phyloP scores from a whole-genome alignment of 2,329 filamentous ascomycete species.

The Celoporthe dispersa region DNA sequence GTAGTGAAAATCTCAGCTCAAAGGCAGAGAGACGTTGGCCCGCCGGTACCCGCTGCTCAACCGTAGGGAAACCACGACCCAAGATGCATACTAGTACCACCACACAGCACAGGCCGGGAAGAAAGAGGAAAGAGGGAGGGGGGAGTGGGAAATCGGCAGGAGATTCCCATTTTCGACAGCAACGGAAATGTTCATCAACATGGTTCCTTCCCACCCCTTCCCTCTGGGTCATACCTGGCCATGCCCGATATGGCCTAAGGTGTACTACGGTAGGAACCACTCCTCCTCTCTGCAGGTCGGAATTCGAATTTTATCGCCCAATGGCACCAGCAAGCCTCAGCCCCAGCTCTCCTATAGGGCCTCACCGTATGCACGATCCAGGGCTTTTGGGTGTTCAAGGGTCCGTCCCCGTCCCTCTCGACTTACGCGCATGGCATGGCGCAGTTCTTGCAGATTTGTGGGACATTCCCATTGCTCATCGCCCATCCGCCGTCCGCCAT shows the following conservation, averaged over 20 bases:
- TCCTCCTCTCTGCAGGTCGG: conserved; percentile 10
- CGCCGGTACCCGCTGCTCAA: conserved; percentile 18
- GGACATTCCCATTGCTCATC: not conserved
- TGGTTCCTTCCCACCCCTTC: not conserved
- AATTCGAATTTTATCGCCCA: conserved; percentile 38
- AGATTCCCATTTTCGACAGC: not conserved
- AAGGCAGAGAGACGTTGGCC: not conserved
- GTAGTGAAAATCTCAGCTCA: too few species aligned
- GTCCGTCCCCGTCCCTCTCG: conserved; percentile 26
- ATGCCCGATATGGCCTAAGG: conserved; percentile 22
- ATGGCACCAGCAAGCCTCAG: conserved; percentile 40
- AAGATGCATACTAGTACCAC: not conserved
- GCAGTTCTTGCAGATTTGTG: conserved; percentile 41
- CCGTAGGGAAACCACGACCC: not conserved
- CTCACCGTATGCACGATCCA: conserved; percentile 45
- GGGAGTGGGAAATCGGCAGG: not conserved
- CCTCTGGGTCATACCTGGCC: conserved; percentile 10
- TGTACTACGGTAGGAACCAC: conserved; percentile 11
- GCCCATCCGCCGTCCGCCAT: not conserved
- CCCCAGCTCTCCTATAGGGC: conserved; percentile 45
- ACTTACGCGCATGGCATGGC: conserved; percentile 48
- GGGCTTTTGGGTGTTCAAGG: conserved; percentile 33
- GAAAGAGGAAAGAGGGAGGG: too few species aligned
- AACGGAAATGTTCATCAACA: not conserved
- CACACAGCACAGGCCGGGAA: not conserved